A percentile compares a stretch with the other conserved stretches of the same genome.
Evolutionary conservation across 2,329 filamentous ascomycete genomes (phyloP).

Genomic region (Fusarium sp.): DNA sequence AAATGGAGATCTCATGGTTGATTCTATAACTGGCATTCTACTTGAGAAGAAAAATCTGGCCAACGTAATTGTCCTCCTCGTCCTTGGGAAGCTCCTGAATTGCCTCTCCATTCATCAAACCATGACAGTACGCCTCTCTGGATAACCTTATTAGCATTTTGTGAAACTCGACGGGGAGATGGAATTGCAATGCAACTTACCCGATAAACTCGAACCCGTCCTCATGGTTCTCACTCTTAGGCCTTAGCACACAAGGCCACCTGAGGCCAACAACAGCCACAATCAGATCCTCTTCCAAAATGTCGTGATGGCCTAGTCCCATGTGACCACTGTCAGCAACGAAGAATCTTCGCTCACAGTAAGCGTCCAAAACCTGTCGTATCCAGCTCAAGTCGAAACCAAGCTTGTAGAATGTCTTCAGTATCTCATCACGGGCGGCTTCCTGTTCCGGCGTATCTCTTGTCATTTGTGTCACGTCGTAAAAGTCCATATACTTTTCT

Average conservation of each 20-base stretch:
- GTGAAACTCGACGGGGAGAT: background rate
- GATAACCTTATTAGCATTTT: background rate
- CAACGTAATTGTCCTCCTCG: background rate
- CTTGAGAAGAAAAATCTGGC: background rate
- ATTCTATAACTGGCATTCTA: background rate
- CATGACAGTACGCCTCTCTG: conserved; percentile 35
- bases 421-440: background rate
- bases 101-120: conserved; percentile 30
- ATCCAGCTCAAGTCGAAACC: conserved; percentile 18
- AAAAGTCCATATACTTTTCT: conserved; percentile 18
- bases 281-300: conserved; percentile 21
- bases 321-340: conserved; percentile 27
- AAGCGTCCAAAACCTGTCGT: background rate
- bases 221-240: background rate
- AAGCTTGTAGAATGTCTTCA: background rate
- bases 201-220: conserved; percentile 33
- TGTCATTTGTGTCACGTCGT: conserved; percentile 6
- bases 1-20: background rate
- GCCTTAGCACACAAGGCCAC: conserved; percentile 25
- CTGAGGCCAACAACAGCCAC: conserved; percentile 18
- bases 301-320: conserved; percentile 30
- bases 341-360: conserved; percentile 29
- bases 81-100: conserved; percentile 1
- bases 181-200: conserved; percentile 5
- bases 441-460: background rate